Evolutionary conservation across 768 basidiomycete genomes (phyloP), one percentile per base, ranked within the genome.

Genomic region (Leccinum truebloodii): DNA sequence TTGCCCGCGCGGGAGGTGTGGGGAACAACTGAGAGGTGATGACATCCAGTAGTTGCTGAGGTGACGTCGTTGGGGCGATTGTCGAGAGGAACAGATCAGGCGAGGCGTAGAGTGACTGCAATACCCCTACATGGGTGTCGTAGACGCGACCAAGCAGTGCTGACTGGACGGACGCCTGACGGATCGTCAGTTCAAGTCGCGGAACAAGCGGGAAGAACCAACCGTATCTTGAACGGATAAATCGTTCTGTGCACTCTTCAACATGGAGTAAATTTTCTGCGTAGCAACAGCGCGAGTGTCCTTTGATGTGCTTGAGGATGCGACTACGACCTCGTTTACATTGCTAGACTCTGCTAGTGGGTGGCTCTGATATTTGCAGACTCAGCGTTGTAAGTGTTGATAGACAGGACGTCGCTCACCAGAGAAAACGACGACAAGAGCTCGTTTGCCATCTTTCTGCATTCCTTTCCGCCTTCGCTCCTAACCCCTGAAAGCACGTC

Each of bases 91-190:
- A 72, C 3, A 73, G 49, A 6, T 76, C 69, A 0, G 86, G 78
- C 2, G 79, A 73, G 2, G 77, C 77, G 73, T 95, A 95, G 9
- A 97, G 77, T 0, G 81, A 83, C 50, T 87, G 79, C 13, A 95
- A 72, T 28, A 97, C 89, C 2, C 74, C 67, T 2, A 75, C 60
- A 30, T 86, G 80, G 7, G 81, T 78, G 65, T 96, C 94, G 54
- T 86, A 81, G 4, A 92, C 75, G 2, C 92, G 86, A 14, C 86
- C 82, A 32, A 88, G 70, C 5, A 98, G 75, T 0, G 89, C 86
- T 2, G 83, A 80, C n/a, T 78, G 79, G 20, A 89, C 74, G 3
- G 87, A 80, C 59, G 81, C 77, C 88, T 88, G 46, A 3, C 37
- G 54, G 13, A 54, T 9, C 6, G 26, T 71, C 57, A 65, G 37